Evolutionary conservation across 306 rosid genomes (phyloP), one percentile per base, ranked within the genome.

Genomic region (Sindora glabra): DNA sequence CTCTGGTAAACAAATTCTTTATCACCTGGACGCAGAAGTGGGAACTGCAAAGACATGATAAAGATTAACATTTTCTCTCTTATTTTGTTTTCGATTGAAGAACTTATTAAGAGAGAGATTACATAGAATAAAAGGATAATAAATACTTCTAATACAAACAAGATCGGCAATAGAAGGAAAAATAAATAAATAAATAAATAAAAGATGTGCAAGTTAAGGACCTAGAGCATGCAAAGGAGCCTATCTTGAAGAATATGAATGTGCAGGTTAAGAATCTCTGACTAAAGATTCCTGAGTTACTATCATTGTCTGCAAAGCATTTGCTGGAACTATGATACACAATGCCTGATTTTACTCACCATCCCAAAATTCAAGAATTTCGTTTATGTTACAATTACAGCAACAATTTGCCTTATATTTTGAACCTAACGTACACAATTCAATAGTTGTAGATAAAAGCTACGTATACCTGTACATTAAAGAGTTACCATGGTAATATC

Each of bases 1-100:
- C 98, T 91, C 80, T 91, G 86, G 27, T 91, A 91, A 65, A 79
- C 82, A 65, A 83, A 91, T 74, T 91, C 98, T 55, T 72, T 21
- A 4, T 45, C 80, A 22, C 79, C 96, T 5, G 96, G 84, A 41
- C 37, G 62, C 81, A 91, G 60, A 41, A 91, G 81, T 8, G 98
- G 98, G 46, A 8, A 86, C 98, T 91, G 87, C 76, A 77, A 64
- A 60, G 73, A 67, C 10, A 76, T 40, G 36, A 64, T 24, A 22
- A 25, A 46, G n/a, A 41, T 30, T 33, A 37, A 59, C 33, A 26
- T 45, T 50, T 62, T 26, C 34, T 46, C 41, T 46, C 11, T 8
- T 42, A 33, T 24, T 32, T 46, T 48, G 10, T 48, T 22, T 4
- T 48, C 8, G 22, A 6, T n/a, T n/a, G n/a, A n/a, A n/a, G n/a